Conservation (phyloP, 352 stramenopile species). For the Globisporangium perplexum region DNA sequence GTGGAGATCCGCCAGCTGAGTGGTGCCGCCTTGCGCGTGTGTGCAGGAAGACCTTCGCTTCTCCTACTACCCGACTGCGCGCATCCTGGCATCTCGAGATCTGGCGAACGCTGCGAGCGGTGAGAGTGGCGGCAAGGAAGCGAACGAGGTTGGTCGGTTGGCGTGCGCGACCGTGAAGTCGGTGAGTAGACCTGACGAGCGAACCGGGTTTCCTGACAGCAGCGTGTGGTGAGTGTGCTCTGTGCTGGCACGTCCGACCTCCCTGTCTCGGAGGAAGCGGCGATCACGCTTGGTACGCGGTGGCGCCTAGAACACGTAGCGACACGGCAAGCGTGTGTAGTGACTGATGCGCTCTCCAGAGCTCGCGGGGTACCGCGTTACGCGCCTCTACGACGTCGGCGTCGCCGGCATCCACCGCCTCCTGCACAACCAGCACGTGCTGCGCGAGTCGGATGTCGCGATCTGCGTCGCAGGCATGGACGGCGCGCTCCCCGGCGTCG, state of each 20-base stretch:
- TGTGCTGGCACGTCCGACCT: slow-evolving; percentile 96
- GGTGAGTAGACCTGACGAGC: neutral
- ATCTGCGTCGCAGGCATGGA: slow-evolving; percentile 98
- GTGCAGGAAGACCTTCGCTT: slow-evolving; percentile 27
- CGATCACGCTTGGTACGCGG: slow-evolving; percentile 79
- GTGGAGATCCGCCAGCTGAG: neutral
- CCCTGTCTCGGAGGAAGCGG: slow-evolving; percentile 94
- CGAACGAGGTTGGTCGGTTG: neutral
- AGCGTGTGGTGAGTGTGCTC: slow-evolving; percentile 58
- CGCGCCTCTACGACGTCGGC: slow-evolving; percentile 89
- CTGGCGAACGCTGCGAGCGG: slow-evolving; percentile 5
- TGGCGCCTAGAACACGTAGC: no score
- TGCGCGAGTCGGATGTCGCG: slow-evolving; percentile 88
- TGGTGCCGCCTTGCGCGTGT: neutral
- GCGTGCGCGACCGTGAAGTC: neutral
- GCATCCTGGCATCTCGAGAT: slow-evolving; percentile 59
- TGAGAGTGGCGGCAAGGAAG: neutral
- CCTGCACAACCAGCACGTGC: slow-evolving; percentile 76
- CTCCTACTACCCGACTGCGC: slow-evolving; percentile 61
- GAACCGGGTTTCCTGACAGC: slow-evolving; percentile 17
- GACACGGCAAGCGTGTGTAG: no score
- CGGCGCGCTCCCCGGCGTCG: slow-evolving; percentile 94
- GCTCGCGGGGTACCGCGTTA: slow-evolving; percentile 81
- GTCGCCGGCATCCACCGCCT: slow-evolving; percentile 93
- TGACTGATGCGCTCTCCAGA: slow-evolving; percentile 41